These are phyloP conservation scores for Fusarium bactridioides DNA, from an alignment of 2,329 filamentous ascomycete genomes.

Conservation along the genomic window DNA sequence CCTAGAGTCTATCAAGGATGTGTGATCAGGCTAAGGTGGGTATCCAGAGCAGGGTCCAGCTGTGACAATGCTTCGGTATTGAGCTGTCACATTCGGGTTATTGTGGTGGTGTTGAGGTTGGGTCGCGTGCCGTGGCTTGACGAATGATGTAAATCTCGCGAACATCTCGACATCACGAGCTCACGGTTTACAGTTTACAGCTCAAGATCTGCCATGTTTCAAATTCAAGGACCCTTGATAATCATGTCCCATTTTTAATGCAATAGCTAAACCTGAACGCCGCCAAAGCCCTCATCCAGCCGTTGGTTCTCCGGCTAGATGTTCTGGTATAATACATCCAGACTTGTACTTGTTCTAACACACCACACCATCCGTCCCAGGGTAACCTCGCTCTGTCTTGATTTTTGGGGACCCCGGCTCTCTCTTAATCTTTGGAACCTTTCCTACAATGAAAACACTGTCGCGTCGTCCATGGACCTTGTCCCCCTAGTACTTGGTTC, in stretches of 20 bases:
- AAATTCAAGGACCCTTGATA: conserved; percentile 27
- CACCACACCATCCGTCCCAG: background rate
- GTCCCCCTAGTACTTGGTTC: conserved; percentile 38
- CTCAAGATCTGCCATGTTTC: conserved; percentile 15
- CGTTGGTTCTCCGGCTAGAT: conserved; percentile 38
- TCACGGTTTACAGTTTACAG: background rate
- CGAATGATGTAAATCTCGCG: background rate
- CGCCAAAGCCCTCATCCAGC: conserved; percentile 47
- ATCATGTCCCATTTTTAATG: conserved; percentile 43
- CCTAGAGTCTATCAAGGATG: background rate
- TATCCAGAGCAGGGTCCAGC: background rate
- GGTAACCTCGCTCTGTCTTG: conserved; percentile 3
- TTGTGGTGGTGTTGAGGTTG: background rate
- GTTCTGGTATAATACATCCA: conserved; percentile 50
- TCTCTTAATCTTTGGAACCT: background rate
- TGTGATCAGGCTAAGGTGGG: background rate
- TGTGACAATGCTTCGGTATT: background rate
- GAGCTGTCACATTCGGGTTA: background rate
- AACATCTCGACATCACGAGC: background rate
- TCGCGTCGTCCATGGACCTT: background rate
- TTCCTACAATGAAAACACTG: background rate
- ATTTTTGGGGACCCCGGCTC: background rate
- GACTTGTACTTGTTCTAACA: conserved; percentile 42
- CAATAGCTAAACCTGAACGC: conserved; percentile 49
- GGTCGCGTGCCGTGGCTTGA: background rate